phyloP scores from a whole-genome alignment of 2,329 filamentous ascomycete species.

The Cladosporium sp. region DNA sequence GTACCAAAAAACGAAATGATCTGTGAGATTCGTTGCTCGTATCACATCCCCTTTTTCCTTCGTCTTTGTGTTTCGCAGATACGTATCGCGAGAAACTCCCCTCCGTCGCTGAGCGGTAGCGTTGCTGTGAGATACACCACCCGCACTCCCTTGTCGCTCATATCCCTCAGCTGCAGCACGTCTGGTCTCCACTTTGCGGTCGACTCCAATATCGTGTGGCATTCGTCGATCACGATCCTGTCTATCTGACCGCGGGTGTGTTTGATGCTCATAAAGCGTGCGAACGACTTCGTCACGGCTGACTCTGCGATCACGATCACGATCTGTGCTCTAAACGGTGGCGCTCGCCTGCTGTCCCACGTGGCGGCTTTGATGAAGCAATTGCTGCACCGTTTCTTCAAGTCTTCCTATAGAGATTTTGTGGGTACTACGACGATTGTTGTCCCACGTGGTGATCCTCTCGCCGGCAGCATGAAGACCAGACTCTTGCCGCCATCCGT shows the following conservation, averaged over 20 bases:
- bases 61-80: no score
- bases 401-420: not conserved
- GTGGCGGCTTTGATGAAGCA: not conserved
- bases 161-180: slow-evolving; percentile 11
- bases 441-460: not conserved
- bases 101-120: no score
- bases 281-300: slow-evolving; percentile 3
- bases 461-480: slow-evolving; percentile 5
- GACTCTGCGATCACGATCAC: slow-evolving; percentile 4
- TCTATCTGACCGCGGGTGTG: slow-evolving; percentile 12
- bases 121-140: slow-evolving; percentile 16
- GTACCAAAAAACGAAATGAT: no score
- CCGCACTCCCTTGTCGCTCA: slow-evolving; percentile 11
- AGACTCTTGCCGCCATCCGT: slow-evolving; percentile 2
- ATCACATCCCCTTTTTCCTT: no score
- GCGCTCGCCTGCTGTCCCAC: not conserved
- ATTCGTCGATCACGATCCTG: slow-evolving; percentile 19
- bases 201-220: slow-evolving; percentile 13
- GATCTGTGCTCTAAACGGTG: not conserved
- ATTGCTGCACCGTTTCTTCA: not conserved
- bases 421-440: slow-evolving; percentile 7
- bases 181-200: slow-evolving; percentile 11
- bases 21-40: no score
- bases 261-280: not conserved
- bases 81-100: no score